phyloP scores from a whole-genome alignment of 164 flowering plant genomes.

The Tetrastigma voinierianum region DNA sequence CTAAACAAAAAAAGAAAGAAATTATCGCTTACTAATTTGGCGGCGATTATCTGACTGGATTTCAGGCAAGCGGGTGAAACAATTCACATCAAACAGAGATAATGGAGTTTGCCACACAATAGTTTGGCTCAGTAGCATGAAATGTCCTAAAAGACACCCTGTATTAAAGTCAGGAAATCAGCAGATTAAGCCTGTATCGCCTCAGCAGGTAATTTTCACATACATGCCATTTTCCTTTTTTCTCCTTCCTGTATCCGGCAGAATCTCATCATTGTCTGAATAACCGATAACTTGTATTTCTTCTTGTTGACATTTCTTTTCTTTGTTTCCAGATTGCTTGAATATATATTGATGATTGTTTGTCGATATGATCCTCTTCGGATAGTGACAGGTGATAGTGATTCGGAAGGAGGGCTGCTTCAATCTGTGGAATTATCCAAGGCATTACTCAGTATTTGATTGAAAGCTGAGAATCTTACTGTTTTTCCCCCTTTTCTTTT shows the following conservation, averaged over 20 bases:
- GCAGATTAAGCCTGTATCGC: slow-evolving; percentile 43
- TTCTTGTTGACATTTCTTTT: neutral
- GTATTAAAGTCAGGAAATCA: slow-evolving; percentile 19
- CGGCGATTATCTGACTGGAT: neutral
- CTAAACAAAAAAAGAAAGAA: too few relatives aligned
- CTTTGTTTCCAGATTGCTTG: slow-evolving; percentile 46
- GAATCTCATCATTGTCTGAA: neutral
- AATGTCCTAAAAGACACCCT: slow-evolving; percentile 35
- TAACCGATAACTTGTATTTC: neutral
- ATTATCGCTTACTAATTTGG: neutral
- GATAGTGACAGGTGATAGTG: slow-evolving; percentile 76
- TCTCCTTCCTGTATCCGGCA: neutral
- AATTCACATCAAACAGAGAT: slow-evolving; percentile 46
- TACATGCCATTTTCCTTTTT: neutral
- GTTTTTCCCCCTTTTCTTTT: too few relatives aligned
- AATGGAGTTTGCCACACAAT: slow-evolving; percentile 54
- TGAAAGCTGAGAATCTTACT: too few relatives aligned
- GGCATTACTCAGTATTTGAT: slow-evolving; percentile 2
- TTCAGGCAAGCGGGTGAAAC: slow-evolving; percentile 40
- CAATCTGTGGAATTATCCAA: slow-evolving; percentile 52
- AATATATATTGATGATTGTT: slow-evolving; percentile 39
- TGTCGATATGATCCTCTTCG: slow-evolving; percentile 28
- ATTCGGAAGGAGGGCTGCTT: slow-evolving; percentile 41
- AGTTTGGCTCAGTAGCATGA: slow-evolving; percentile 61
- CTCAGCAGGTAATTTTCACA: slow-evolving; percentile 47